Base-by-base conservation (phyloP, 225 moss, liverwort and hornwort species). In the Anthoceros angustus region DNA sequence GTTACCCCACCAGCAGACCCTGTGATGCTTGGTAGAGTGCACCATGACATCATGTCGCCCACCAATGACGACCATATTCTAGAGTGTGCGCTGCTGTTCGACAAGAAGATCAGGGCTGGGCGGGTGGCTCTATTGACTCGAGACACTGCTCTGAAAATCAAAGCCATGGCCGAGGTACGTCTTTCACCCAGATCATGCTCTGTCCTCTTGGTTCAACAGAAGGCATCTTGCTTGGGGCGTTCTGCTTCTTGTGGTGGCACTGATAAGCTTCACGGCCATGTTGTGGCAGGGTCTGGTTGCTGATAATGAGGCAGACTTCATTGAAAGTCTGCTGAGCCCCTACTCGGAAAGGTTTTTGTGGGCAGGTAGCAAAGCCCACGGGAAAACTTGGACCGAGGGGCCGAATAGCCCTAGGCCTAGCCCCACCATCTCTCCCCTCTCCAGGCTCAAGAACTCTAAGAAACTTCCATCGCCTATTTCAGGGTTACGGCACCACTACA, bases 291-390 rank as follows among this genome's bases (percentile, higher is more conserved):
- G 77, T 40, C 71, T 95, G 12, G 71, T 78, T 41, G 86, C 84
- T 9, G 88, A 95, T 43, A 78, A 73, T 64, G 83, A 79, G 43
- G 62, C 64, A 12, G 79, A 74, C 40, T 88, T 95, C 67, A 76
- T 80, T 20, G 80, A 88, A 63, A 91, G 88, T 67, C 67, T 95
- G 70, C 70, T 91, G 21, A 88, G 85, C 55, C 95, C 95, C 10
- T 95, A 91, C 74, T 95, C 95, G 21, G 77, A 80, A 21, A 81
- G 85, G 32, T 95, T 95, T 48, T 61, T 95, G 12, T 95, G 91
- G 77, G 74, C 78, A 41, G 82, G 95, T 14, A 95, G 95, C 85
- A 86, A 82, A 6, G 84, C 78, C 6, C 80, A 80, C 43, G 77
- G 75, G 10, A 75, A 81, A 70, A 77, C 74, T 5, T 77, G 80